phyloP scores from a whole-genome alignment of 2,329 filamentous ascomycete genomes.

The Verticillium nonalfalfae region DNA sequence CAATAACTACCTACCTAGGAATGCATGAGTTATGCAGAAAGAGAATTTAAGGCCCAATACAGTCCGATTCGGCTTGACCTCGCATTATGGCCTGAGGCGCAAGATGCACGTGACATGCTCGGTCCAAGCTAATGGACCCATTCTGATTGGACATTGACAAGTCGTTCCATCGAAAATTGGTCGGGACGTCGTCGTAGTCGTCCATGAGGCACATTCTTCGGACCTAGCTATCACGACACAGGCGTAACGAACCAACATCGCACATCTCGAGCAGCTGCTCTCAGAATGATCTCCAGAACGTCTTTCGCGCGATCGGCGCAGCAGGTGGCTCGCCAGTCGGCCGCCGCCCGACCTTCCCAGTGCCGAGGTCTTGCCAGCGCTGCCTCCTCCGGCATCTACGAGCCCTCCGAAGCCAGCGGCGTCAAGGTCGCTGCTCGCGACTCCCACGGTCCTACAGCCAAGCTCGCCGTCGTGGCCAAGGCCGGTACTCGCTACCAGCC shows the following conservation, averaged over 20 bases:
- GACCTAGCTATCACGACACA: constrained; percentile 10
- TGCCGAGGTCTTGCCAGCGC: constrained; percentile 52
- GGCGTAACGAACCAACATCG: constrained; percentile 19
- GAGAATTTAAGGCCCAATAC: too few relatives aligned
- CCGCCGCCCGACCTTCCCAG: constrained; percentile 48
- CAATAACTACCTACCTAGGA: too few relatives aligned
- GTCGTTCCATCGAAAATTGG: constrained; percentile 14
- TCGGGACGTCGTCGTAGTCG: constrained; percentile 8
- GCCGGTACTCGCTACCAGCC: constrained; percentile 91
- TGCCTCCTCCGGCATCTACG: constrained; percentile 71
- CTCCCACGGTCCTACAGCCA: constrained; percentile 79
- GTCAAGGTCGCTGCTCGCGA: constrained; percentile 93
- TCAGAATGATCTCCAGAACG: constrained; percentile 59
- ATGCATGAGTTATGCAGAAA: too few relatives aligned
- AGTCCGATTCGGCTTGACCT: not conserved
- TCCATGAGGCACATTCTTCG: constrained; percentile 14
- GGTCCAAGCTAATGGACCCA: not conserved
- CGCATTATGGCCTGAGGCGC: not conserved
- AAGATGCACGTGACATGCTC: not conserved
- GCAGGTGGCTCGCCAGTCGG: constrained; percentile 49
- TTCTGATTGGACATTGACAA: constrained; percentile 3
- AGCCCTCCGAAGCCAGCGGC: constrained; percentile 77
- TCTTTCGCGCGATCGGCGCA: constrained; percentile 52
- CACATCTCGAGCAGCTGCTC: constrained; percentile 51
- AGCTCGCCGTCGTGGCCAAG: constrained; percentile 86